A percentile compares a stretch with the other conserved stretches of the same genome.
These are phyloP conservation scores for Ustilago hordei DNA, from an alignment of 1,284 basidiomycete genomes.

Conservation along the genomic window DNA sequence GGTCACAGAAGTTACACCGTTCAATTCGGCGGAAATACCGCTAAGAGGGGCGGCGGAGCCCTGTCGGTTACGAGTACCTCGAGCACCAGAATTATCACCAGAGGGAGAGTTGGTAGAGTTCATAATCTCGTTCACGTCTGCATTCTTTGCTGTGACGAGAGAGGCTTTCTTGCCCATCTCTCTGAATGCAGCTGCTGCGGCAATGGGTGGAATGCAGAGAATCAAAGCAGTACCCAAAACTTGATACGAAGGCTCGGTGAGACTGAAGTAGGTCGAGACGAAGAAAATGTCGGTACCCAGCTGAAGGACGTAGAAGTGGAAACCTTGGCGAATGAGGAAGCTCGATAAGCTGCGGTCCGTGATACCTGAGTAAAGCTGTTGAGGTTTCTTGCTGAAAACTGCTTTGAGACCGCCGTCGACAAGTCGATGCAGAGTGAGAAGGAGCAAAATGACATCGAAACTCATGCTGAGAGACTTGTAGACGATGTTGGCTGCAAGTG, in stretches of 20 bases:
- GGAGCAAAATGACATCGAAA: conserved; percentile 34
- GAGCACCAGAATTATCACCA: conserved; percentile 13
- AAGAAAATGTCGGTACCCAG: conserved; percentile 38
- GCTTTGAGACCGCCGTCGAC: conserved; percentile 41
- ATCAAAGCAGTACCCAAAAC: conserved; percentile 31
- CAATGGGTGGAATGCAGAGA: conserved; percentile 39
- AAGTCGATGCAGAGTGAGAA: conserved; percentile 48
- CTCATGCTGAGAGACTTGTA: conserved; percentile 36
- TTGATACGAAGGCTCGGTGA: conserved; percentile 28
- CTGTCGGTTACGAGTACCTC: background rate
- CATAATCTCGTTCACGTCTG: conserved; percentile 44
- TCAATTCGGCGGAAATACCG: background rate
- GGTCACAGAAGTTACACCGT: background rate
- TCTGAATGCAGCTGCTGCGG: conserved; percentile 39
- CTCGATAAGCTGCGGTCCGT: conserved; percentile 22
- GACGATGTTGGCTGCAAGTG: conserved; percentile 18
- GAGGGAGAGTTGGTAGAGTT: conserved; percentile 28
- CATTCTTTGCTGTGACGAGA: conserved; percentile 10
- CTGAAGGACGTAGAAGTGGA: conserved; percentile 42
- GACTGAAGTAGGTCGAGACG: conserved; percentile 33
- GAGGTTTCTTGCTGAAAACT: conserved; percentile 19
- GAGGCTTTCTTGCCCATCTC: conserved; percentile 46
- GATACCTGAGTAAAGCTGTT: conserved; percentile 18
- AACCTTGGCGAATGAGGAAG: conserved; percentile 45
- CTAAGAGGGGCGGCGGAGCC: background rate